phyloP scores from a whole-genome alignment of 306 rosid species.

The Vigna reflexopilosa region DNA sequence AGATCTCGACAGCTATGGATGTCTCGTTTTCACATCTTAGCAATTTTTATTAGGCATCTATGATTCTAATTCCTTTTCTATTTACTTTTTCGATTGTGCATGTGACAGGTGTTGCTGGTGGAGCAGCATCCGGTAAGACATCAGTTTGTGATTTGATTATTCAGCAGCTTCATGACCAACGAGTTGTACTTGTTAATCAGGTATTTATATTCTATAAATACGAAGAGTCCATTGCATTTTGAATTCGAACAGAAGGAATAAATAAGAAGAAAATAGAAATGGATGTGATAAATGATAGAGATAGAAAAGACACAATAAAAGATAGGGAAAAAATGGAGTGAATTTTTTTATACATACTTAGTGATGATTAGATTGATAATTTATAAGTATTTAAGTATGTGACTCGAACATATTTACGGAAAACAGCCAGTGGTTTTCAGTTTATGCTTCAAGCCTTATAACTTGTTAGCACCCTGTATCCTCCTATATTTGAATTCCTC shows the following conservation, averaged over 20 bases:
- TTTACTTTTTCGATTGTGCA: constrained; percentile 17
- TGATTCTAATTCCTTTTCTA: constrained; percentile 17
- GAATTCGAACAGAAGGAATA: neutral
- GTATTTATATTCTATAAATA: constrained; percentile 41
- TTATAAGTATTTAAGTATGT: neutral
- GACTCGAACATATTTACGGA: neutral
- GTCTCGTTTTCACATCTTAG: neutral
- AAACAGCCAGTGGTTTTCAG: neutral
- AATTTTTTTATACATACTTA: constrained; percentile 11
- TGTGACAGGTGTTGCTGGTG: constrained; percentile 93
- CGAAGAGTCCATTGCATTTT: neutral
- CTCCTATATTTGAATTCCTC: constrained; percentile 10
- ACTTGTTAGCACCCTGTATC: neutral
- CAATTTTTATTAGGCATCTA: constrained; percentile 13
- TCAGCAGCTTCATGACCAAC: constrained; percentile 99
- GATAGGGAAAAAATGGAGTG: neutral
- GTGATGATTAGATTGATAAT: constrained; percentile 11
- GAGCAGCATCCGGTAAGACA: constrained; percentile 97
- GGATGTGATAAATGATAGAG: neutral
- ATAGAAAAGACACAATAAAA: neutral
- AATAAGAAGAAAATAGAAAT: neutral
- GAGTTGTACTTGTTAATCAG: constrained; percentile 97
- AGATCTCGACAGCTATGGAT: neutral
- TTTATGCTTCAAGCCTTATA: constrained; percentile 12
- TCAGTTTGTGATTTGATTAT: constrained; percentile 97